phyloP scores from a whole-genome alignment of 1,139 yeast genomes.

The Trichomonascaceae sp. region DNA sequence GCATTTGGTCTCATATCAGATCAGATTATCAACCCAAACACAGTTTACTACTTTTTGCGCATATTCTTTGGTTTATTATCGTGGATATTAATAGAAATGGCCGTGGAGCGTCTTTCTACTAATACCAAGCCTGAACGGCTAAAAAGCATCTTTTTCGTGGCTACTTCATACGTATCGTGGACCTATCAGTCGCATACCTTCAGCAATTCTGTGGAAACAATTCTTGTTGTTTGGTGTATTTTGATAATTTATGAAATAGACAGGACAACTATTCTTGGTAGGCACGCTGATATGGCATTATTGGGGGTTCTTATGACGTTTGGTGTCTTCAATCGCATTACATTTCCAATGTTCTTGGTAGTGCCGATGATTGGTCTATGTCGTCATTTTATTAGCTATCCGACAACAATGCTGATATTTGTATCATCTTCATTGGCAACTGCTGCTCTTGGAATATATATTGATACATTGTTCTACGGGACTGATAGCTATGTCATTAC shows the following conservation, averaged over 20 bases:
- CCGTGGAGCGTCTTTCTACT: conserved; percentile 39
- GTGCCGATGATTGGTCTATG: conserved; percentile 42
- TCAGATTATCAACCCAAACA: conserved; percentile 26
- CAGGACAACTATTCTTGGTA: conserved; percentile 22
- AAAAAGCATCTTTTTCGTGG: conserved; percentile 58
- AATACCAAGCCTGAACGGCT: conserved; percentile 57
- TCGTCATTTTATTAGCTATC: conserved; percentile 24
- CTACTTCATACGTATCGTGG: conserved; percentile 74
- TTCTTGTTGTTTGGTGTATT: conserved; percentile 52
- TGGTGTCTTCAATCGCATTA: conserved; percentile 79
- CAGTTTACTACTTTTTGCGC: conserved; percentile 54
- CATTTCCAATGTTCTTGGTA: conserved; percentile 69
- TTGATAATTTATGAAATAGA: conserved; percentile 36
- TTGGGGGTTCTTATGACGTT: conserved; percentile 53
- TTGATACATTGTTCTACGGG: conserved; percentile 47
- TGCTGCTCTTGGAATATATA: conserved; percentile 37
- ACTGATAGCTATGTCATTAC: conserved; percentile 44
- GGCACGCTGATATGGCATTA: conserved; percentile 31
- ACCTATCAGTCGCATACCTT: conserved; percentile 83
- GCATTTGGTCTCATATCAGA: conserved; percentile 20
- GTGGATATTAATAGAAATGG: conserved; percentile 53
- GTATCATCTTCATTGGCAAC: conserved; percentile 26
- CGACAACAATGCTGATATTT: conserved; percentile 26
- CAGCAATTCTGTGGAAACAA: conserved; percentile 80
- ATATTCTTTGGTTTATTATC: conserved; percentile 50